phyloP scores from a whole-genome alignment of 208 protist species.

The Leishmania aethiopica region DNA sequence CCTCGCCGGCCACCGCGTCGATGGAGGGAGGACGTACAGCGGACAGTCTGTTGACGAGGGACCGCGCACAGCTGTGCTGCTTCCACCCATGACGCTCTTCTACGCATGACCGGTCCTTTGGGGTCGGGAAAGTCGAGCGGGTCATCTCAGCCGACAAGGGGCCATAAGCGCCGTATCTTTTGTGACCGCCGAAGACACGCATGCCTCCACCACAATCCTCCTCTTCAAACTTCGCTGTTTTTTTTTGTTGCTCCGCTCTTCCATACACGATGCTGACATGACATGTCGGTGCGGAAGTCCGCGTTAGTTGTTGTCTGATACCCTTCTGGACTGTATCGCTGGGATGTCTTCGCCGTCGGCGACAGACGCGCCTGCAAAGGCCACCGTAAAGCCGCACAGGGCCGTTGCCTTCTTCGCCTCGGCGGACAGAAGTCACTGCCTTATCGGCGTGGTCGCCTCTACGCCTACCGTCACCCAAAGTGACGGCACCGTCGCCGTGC shows the following conservation, averaged over 20 bases:
- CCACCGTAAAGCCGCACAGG: neutral
- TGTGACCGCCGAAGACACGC: neutral
- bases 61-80: neutral
- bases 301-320: neutral
- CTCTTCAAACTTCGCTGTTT: neutral
- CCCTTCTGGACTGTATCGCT: neutral
- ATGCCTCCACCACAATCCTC: neutral
- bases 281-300: neutral
- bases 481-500: slow-evolving; percentile 3
- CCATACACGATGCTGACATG: neutral
- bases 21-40: too few relatives aligned
- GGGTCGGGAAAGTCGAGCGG: neutral
- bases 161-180: neutral
- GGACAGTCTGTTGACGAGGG: neutral
- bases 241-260: neutral
- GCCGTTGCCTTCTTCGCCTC: slow-evolving; percentile 10
- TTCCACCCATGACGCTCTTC: neutral
- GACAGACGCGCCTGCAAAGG: neutral
- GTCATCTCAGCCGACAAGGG: neutral
- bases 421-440: neutral
- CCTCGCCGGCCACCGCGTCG: too few relatives aligned
- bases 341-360: neutral
- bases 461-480: neutral
- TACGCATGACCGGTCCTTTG: neutral
- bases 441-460: slow-evolving; percentile 15